A percentile compares a stretch with the other conserved stretches of the same genome.
phyloP scores from a whole-genome alignment of 805 yeast genomes.

The Lachancea sp. region DNA sequence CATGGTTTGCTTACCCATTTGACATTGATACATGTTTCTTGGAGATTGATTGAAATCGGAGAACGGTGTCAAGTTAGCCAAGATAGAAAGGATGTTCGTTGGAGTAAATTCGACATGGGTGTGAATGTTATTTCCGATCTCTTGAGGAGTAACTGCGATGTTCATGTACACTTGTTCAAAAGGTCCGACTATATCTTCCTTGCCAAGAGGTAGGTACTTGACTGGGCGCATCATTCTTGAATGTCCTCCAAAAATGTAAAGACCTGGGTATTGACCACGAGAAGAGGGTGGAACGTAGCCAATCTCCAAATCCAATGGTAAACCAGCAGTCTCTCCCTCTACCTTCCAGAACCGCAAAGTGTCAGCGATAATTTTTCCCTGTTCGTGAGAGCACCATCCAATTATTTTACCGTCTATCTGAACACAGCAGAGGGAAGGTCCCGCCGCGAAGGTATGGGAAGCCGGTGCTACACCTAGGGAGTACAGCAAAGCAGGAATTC shows the following conservation, averaged over 20 bases:
- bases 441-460: constrained; percentile 68
- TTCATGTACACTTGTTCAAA: constrained; percentile 97
- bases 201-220: constrained; percentile 77
- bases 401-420: constrained; percentile 88
- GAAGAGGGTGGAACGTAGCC: constrained; percentile 95
- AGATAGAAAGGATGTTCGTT: constrained; percentile 85
- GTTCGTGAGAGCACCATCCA: constrained; percentile 91
- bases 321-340: constrained; percentile 56
- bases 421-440: constrained; percentile 82
- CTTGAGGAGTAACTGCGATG: constrained; percentile 89
- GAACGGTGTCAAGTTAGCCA: constrained; percentile 96
- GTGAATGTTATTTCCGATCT: constrained; percentile 74
- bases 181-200: constrained; percentile 87
- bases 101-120: constrained; percentile 93
- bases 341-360: constrained; percentile 91
- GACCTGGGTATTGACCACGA: constrained; percentile 96
- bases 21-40: constrained; percentile 99
- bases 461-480: constrained; percentile 78
- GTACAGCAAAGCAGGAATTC: constrained; percentile 58
- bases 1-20: constrained; percentile 99
- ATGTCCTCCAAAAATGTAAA: constrained; percentile 83
- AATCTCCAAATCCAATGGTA: constrained; percentile 83
- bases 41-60: constrained; percentile 99
- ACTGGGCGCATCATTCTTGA: constrained; percentile 97
- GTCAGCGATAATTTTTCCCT: constrained; percentile 80